Evolutionary conservation across 2,329 filamentous ascomycete genomes (phyloP).

Genomic region (Biscogniauxia sp.): DNA sequence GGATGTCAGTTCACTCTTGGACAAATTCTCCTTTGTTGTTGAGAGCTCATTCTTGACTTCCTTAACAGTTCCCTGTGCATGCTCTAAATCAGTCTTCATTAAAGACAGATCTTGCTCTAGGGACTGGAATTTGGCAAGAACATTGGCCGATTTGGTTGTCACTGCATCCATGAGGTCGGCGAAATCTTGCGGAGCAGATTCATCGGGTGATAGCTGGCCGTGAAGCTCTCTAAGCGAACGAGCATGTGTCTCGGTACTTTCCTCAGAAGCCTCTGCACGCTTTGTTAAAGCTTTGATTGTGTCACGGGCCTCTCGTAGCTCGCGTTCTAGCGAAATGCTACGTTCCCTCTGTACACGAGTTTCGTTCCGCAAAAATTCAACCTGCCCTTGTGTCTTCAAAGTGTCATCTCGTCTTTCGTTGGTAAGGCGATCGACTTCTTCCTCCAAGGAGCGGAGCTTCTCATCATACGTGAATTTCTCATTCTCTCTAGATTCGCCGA

Average conservation of each 20-base stretch:
- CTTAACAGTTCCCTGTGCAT: conserved; percentile 52
- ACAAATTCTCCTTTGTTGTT: conserved; percentile 49
- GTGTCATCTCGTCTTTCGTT: conserved; percentile 57
- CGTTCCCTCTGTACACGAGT: conserved; percentile 58
- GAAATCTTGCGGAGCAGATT: conserved; percentile 53
- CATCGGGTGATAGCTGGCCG: conserved; percentile 53
- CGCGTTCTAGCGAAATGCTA: conserved; percentile 55
- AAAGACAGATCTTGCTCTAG: conserved; percentile 59
- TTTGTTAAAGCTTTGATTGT: conserved; percentile 50
- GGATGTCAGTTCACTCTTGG: conserved; percentile 49
- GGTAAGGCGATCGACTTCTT: conserved; percentile 65
- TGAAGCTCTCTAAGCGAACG: conserved; percentile 58
- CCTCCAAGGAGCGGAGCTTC: conserved; percentile 64
- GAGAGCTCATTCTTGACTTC: conserved; percentile 59
- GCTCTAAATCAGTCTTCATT: conserved; percentile 62
- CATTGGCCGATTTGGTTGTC: conserved; percentile 54
- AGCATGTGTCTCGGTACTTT: conserved; percentile 50
- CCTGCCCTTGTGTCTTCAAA: conserved; percentile 59
- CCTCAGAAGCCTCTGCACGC: conserved; percentile 50
- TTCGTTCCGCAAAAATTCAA: conserved; percentile 62
- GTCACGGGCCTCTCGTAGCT: conserved; percentile 55
- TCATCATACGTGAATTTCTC: conserved; percentile 71
- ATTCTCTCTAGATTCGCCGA: conserved; percentile 79
- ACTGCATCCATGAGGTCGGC: conserved; percentile 59
- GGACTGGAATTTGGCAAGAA: conserved; percentile 58